A percentile compares a stretch with the other conserved stretches of the same genome.
phyloP scores from a whole-genome alignment of 108 stramenopile species.

The Phaeodactylum tricornutum region DNA sequence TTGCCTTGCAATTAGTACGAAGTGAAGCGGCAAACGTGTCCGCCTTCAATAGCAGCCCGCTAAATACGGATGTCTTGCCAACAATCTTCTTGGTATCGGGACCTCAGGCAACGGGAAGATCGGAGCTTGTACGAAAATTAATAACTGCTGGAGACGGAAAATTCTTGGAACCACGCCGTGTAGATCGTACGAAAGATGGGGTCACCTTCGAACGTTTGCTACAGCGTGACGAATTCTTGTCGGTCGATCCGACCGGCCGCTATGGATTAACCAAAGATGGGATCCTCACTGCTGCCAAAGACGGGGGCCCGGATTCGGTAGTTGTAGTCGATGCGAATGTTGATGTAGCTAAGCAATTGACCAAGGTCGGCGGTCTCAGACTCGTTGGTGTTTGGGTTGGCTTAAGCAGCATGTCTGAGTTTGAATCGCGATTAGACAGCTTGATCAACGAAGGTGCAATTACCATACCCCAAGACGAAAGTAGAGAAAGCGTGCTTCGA shows the following conservation, averaged over 20 bases:
- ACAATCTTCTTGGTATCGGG: conserved; percentile 69
- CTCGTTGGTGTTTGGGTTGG: conserved; percentile 80
- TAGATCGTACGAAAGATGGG: conserved; percentile 38
- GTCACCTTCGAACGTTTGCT: conserved; percentile 48
- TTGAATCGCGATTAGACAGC: conserved; percentile 39
- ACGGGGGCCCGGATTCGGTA: conserved; percentile 14
- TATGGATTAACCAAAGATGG: conserved; percentile 59
- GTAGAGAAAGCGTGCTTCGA: conserved; percentile 43
- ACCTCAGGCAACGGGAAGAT: conserved; percentile 63
- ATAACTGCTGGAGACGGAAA: conserved; percentile 32
- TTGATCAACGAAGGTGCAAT: conserved; percentile 38
- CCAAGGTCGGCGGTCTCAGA: conserved; percentile 32
- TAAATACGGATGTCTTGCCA: conserved; percentile 21
- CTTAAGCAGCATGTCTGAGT: conserved; percentile 47
- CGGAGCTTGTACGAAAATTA: conserved; percentile 52
- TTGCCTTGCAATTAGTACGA: conserved; percentile 14
- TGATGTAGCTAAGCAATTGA: conserved; percentile 37
- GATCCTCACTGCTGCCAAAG: conserved; percentile 36
- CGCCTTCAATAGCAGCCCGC: neutral
- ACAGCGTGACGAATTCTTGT: conserved; percentile 46
- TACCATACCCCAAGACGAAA: conserved; percentile 44
- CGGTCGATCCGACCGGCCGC: conserved; percentile 29
- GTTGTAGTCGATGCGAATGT: conserved; percentile 80
- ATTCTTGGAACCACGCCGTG: conserved; percentile 28
- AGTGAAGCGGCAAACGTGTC: neutral